Conservation (phyloP, 2,329 filamentous ascomycete genomes). For the Penicillium griseofulvum region DNA sequence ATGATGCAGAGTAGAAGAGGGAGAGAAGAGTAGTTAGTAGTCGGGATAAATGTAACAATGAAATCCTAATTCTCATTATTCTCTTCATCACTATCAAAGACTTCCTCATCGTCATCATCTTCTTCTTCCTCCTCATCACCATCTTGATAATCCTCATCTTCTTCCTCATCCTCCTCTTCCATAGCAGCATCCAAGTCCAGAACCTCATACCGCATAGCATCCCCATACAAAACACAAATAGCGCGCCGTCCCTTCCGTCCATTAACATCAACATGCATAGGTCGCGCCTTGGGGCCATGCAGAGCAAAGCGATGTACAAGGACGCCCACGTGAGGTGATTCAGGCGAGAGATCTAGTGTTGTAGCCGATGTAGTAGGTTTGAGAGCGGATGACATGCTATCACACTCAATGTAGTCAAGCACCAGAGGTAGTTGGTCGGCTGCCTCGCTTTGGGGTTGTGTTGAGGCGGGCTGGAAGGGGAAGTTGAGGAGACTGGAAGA, state of each 20-base stretch:
- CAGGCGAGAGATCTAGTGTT: constrained; percentile 21
- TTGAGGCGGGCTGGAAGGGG: constrained; percentile 25
- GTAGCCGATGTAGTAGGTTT: constrained; percentile 13
- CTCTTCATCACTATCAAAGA: background rate
- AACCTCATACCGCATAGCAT: constrained; percentile 54
- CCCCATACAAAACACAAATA: constrained; percentile 55
- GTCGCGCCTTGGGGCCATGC: constrained; percentile 46
- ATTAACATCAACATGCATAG: constrained; percentile 54
- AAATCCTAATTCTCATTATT: constrained; percentile 1
- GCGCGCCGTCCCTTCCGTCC: constrained; percentile 54
- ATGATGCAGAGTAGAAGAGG: background rate
- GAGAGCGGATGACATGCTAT: constrained; percentile 8
- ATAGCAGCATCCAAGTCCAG: constrained; percentile 53
- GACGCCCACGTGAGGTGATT: constrained; percentile 18
- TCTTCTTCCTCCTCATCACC: constrained; percentile 1
- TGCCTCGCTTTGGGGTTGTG: background rate
- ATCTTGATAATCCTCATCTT: constrained; percentile 27
- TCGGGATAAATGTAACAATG: background rate
- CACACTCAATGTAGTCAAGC: constrained; percentile 22
- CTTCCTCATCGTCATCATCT: background rate
- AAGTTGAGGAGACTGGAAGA: constrained; percentile 36
- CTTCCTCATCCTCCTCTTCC: constrained; percentile 32
- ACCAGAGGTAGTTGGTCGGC: constrained; percentile 8
- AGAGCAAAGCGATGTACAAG: constrained; percentile 49
- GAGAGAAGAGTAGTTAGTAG: too few relatives aligned